phyloP scores from a whole-genome alignment of 345 rosid species.

The Geranium brycei region DNA sequence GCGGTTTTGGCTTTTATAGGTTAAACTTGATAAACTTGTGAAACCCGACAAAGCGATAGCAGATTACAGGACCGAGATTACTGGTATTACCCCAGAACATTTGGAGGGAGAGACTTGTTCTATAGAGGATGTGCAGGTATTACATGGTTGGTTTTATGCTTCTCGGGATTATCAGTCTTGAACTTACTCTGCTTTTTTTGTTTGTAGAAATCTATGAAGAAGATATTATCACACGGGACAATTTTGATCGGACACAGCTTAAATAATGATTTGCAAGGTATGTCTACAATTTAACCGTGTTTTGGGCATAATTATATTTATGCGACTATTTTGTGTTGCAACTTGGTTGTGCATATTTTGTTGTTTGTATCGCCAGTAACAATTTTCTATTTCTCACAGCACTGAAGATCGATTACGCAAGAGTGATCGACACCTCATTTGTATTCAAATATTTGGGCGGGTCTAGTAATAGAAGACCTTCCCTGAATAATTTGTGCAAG shows the following conservation, averaged over 20 bases:
- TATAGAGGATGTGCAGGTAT: conserved; percentile 69
- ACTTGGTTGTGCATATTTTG: not conserved
- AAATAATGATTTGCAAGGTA: conserved; percentile 69
- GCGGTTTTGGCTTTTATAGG: conserved; percentile 29
- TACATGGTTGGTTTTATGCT: conserved; percentile 1
- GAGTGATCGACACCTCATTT: conserved; percentile 71
- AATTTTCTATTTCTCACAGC: conserved; percentile 31
- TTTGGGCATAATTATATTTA: not conserved
- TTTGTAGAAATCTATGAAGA: conserved; percentile 51
- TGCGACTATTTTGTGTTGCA: not conserved
- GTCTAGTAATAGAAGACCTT: conserved; percentile 26
- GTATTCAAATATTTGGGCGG: conserved; percentile 45
- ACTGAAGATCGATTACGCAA: conserved; percentile 69
- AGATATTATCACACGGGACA: conserved; percentile 49
- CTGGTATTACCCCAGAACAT: conserved; percentile 65
- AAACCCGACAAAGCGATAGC: conserved; percentile 55
- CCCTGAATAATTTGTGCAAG: conserved; percentile 72
- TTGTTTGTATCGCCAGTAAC: not conserved
- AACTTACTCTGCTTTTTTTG: not conserved
- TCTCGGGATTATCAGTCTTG: not conserved
- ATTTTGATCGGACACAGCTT: conserved; percentile 78
- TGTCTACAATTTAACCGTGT: not conserved
- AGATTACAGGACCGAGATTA: conserved; percentile 61
- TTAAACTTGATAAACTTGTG: conserved; percentile 58
- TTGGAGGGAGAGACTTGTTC: conserved; percentile 50